Percentiles rank a stretch among this genome's conserved stretches.
phyloP scores from a whole-genome alignment of 495 filamentous ascomycete species.

The Delitschia confertaspora region DNA sequence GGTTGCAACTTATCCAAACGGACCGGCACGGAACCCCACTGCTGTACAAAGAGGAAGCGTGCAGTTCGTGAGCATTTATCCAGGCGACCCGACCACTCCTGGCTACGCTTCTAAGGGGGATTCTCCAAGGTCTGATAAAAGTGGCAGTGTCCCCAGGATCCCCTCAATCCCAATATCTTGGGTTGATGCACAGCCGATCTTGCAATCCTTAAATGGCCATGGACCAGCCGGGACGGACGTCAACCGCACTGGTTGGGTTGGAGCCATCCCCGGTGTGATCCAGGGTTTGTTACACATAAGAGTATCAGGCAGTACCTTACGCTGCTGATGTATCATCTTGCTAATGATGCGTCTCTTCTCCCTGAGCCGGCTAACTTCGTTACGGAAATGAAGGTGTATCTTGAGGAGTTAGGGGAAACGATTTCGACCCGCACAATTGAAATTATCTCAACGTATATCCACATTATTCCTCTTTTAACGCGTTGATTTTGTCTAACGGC shows the following conservation, averaged over 20 bases:
- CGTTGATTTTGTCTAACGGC: no score
- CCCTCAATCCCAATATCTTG: slow-evolving; percentile 34
- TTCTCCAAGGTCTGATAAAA: slow-evolving; percentile 23
- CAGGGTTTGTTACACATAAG: slow-evolving; percentile 28
- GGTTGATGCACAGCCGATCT: slow-evolving; percentile 30
- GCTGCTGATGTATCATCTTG: slow-evolving; percentile 35
- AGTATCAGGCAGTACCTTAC: slow-evolving; percentile 30
- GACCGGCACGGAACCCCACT: slow-evolving; percentile 31
- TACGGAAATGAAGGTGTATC: slow-evolving; percentile 15
- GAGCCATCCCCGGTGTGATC: slow-evolving; percentile 30
- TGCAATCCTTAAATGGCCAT: slow-evolving; percentile 30
- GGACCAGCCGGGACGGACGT: slow-evolving; percentile 23
- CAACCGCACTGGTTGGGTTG: slow-evolving; percentile 31
- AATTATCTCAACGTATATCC: no score
- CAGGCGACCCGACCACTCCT: slow-evolving; percentile 33
- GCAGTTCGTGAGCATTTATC: slow-evolving; percentile 26
- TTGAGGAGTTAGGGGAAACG: slow-evolving; percentile 4
- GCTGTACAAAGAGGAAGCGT: slow-evolving; percentile 30
- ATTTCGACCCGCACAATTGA: no score
- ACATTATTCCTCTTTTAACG: no score
- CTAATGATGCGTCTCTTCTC: slow-evolving; percentile 30
- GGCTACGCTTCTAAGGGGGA: slow-evolving; percentile 31
- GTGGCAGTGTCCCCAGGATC: slow-evolving; percentile 24
- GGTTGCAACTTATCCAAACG: slow-evolving; percentile 31
- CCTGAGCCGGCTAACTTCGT: slow-evolving; percentile 26